Evolutionary conservation across 495 filamentous ascomycete genomes (phyloP).

Genomic region (Neurospora sp.): DNA sequence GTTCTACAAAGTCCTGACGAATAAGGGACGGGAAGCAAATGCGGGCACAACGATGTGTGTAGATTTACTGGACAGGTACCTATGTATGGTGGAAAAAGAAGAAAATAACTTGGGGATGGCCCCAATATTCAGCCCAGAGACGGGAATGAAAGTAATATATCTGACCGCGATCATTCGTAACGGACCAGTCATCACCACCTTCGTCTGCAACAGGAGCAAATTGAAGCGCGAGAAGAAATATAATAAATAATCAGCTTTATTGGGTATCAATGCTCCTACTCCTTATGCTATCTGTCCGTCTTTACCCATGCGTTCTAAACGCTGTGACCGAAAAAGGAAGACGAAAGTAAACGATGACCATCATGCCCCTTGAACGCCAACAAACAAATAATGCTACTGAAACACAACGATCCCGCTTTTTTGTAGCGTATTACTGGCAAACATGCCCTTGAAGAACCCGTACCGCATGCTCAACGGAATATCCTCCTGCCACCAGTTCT

Average conservation of each 20-base stretch:
- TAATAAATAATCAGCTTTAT: neutral
- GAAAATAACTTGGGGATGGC: too few relatives aligned
- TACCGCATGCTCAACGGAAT: conserved; percentile 41
- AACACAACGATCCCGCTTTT: neutral
- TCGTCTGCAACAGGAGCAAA: neutral
- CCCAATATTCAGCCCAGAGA: too few relatives aligned
- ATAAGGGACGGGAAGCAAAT: too few relatives aligned
- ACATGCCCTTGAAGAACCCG: neutral
- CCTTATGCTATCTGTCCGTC: neutral
- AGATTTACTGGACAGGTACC: too few relatives aligned
- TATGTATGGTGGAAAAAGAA: too few relatives aligned
- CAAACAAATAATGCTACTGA: neutral
- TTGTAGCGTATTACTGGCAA: neutral
- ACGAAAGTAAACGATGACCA: neutral
- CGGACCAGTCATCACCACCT: neutral
- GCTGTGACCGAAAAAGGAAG: neutral
- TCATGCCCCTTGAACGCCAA: neutral
- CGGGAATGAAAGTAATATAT: too few relatives aligned
- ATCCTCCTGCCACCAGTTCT: conserved; percentile 54
- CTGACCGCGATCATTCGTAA: too few relatives aligned
- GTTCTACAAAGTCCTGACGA: too few relatives aligned
- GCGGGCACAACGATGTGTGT: too few relatives aligned
- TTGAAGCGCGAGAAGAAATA: neutral
- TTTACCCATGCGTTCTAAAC: neutral
- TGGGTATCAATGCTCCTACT: neutral